A percentile compares a stretch with the other conserved stretches of the same genome.
phyloP scores from a whole-genome alignment of 139 green algal species.

The Pycnococcus provasolii region DNA sequence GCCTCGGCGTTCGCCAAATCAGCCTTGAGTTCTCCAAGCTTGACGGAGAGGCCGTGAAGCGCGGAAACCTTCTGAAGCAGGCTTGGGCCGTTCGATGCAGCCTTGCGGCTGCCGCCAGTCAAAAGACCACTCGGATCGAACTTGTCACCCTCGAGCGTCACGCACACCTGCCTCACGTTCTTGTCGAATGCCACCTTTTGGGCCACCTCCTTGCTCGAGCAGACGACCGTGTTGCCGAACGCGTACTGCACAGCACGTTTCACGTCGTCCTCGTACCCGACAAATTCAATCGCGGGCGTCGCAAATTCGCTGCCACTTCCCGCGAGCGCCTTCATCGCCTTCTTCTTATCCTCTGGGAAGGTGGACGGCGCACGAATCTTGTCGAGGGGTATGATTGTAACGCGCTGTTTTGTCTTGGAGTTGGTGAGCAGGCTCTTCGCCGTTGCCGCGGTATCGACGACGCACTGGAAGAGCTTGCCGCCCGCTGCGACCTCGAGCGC shows the following conservation, averaged over 20 bases:
- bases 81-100: slow-evolving; percentile 12
- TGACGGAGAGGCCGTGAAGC: slow-evolving; percentile 28
- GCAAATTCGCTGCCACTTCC: slow-evolving; percentile 35
- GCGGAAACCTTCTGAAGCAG: slow-evolving; percentile 57
- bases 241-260: slow-evolving; percentile 81
- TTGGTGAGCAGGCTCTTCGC: slow-evolving; percentile 78
- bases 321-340: slow-evolving; percentile 39
- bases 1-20: slow-evolving; percentile 31
- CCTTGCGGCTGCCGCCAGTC: slow-evolving; percentile 63
- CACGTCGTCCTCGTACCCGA: slow-evolving; percentile 60
- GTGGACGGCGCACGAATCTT: slow-evolving; percentile 23
- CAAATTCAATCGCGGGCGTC: slow-evolving; percentile 66
- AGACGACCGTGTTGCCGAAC: slow-evolving; percentile 88
- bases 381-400: slow-evolving; percentile 97
- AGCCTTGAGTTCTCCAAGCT: slow-evolving; percentile 26
- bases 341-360: slow-evolving; percentile 1
- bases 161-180: slow-evolving; percentile 71
- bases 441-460: slow-evolving; percentile 68
- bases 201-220: slow-evolving; percentile 76
- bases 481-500: slow-evolving; percentile 92
- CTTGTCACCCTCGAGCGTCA: slow-evolving; percentile 91
- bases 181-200: slow-evolving; percentile 80
- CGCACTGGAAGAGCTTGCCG: slow-evolving; percentile 85
- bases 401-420: slow-evolving; percentile 63
- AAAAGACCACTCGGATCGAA: slow-evolving; percentile 81